Evolutionary conservation across 495 filamentous ascomycete species (phyloP).

Genomic region (Annulohypoxylon nitens): DNA sequence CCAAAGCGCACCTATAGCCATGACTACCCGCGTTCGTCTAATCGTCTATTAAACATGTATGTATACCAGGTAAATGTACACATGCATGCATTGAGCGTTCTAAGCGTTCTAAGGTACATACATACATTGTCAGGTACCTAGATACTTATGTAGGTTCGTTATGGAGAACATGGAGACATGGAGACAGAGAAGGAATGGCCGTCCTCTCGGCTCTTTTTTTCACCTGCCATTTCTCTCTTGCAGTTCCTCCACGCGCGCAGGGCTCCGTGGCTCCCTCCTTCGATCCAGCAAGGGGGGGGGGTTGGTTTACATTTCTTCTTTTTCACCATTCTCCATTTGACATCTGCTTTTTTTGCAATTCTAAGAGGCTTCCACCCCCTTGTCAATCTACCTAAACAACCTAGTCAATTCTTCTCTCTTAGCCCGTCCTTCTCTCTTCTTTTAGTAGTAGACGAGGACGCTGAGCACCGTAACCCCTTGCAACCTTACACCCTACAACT

Average conservation of each 20-base stretch:
- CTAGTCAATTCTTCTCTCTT: background rate
- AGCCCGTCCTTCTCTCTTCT: background rate
- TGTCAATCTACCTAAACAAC: background rate
- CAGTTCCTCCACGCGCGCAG: slow-evolving; percentile 45
- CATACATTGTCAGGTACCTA: slow-evolving; percentile 12
- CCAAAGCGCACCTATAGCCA: background rate
- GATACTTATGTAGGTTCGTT: slow-evolving; percentile 3
- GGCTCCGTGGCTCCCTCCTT: slow-evolving; percentile 37
- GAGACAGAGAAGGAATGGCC: slow-evolving; percentile 32
- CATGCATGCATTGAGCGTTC: background rate
- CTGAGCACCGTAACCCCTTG: background rate
- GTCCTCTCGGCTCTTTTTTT: slow-evolving; percentile 48
- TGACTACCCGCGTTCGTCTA: slow-evolving; percentile 11
- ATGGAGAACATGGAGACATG: background rate
- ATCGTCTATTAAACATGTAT: background rate
- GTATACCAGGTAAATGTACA: background rate
- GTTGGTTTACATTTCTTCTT: background rate
- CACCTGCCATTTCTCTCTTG: slow-evolving; percentile 44
- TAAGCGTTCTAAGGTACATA: background rate
- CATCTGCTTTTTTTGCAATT: slow-evolving; percentile 2
- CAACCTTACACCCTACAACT: background rate
- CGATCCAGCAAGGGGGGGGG: slow-evolving; percentile 37
- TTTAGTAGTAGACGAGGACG: background rate
- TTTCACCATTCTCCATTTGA: background rate
- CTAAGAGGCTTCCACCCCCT: slow-evolving; percentile 1